Percentiles rank a stretch among this genome's conserved stretches.
phyloP scores from a whole-genome alignment of 495 filamentous ascomycete species.

The Cetradonia linearis region DNA sequence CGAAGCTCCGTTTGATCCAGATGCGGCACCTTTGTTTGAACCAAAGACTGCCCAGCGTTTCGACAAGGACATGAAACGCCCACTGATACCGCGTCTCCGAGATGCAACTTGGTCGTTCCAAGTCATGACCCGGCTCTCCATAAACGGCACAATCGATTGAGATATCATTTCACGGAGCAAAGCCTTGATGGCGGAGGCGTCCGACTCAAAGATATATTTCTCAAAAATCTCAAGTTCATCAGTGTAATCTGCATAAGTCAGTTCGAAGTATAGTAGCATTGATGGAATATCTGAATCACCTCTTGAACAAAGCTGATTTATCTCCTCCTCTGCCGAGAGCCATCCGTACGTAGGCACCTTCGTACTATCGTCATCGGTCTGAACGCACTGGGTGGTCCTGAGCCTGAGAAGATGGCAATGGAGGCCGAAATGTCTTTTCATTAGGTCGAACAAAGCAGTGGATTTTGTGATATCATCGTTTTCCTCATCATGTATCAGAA shows the following conservation, averaged over 20 bases:
- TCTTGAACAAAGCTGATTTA: conserved; percentile 56
- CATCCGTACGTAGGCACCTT: conserved; percentile 72
- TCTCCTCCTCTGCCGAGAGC: conserved; percentile 78
- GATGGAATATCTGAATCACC: conserved; percentile 32
- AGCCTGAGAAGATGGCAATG: conserved; percentile 88
- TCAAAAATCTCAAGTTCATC: conserved; percentile 61
- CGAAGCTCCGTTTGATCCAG: conserved; percentile 34
- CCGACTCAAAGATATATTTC: conserved; percentile 81
- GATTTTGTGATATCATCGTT: conserved; percentile 81
- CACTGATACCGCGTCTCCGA: conserved; percentile 70
- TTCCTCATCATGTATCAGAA: conserved; percentile 95
- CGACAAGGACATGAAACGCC: conserved; percentile 83
- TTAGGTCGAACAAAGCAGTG: conserved; percentile 83
- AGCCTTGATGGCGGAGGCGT: conserved; percentile 72
- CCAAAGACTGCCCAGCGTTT: conserved; percentile 80
- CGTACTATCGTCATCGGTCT: conserved; percentile 86
- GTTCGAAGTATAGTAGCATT: conserved; percentile 19
- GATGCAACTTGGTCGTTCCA: conserved; percentile 99
- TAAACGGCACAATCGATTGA: conserved; percentile 83
- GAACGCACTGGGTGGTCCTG: conserved; percentile 71
- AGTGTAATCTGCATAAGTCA: conserved; percentile 11
- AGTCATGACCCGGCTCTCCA: conserved; percentile 79
- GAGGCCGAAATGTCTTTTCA: conserved; percentile 93
- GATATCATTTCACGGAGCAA: conserved; percentile 89
- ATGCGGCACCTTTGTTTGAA: conserved; percentile 34